phyloP scores from a whole-genome alignment of 108 stramenopile genomes.

The Fragilaria radians region DNA sequence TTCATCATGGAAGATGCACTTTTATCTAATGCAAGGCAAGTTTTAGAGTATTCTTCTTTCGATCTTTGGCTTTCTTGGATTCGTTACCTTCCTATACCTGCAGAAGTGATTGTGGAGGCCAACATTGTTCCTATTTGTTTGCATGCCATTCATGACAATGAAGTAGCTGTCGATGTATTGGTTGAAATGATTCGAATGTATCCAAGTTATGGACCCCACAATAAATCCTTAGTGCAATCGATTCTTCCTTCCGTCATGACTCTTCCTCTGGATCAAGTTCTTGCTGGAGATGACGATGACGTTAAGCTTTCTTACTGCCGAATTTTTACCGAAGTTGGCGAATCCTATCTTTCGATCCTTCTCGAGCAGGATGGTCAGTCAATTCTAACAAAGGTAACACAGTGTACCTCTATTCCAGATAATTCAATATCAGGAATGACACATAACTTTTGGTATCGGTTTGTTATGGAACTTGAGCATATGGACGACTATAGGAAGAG shows the following conservation, averaged over 20 bases:
- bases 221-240: conserved; percentile 50
- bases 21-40: conserved; percentile 29
- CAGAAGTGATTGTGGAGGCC: conserved; percentile 28
- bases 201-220: conserved; percentile 40
- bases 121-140: conserved; percentile 12
- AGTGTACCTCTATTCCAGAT: conserved; percentile 61
- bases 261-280: conserved; percentile 38
- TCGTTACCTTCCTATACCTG: conserved; percentile 61
- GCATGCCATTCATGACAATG: conserved; percentile 37
- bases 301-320: conserved; percentile 79
- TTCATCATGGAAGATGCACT: conserved; percentile 47
- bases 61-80: conserved; percentile 61
- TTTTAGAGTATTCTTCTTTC: conserved; percentile 40
- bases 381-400: conserved; percentile 29
- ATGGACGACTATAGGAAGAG: conserved; percentile 75
- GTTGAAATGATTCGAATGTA: conserved; percentile 81
- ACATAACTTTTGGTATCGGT: conserved; percentile 89
- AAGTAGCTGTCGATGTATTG: conserved; percentile 79
- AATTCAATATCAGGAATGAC: conserved; percentile 82
- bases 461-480: conserved; percentile 69
- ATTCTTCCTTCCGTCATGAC: conserved; percentile 69
- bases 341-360: conserved; percentile 85
- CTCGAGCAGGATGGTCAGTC: background rate
- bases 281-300: conserved; percentile 68
- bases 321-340: conserved; percentile 93